Base-by-base conservation (phyloP, 768 basidiomycete species). In the Termitomyces sp. region DNA sequence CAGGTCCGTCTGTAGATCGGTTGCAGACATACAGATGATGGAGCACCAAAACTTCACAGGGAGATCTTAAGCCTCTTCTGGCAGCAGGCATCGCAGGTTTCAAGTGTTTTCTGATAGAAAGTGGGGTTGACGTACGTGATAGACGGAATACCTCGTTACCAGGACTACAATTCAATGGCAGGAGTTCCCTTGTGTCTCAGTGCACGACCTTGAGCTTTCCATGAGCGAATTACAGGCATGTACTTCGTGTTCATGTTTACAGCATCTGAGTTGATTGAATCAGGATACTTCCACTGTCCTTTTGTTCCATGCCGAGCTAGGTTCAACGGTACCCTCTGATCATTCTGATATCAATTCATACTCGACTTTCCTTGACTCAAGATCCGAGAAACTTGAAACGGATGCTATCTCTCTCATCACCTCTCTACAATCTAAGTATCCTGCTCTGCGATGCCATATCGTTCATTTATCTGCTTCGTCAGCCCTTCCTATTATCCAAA, bases 21-120 rank as follows among this genome's bases (percentile, higher is more conserved):
- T 55, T 12, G n/a, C n/a, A 36, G 6, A 16, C n/a, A 12, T n/a
- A 8, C n/a, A 13, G 13, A 55, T 39, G 20, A 39, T 37, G 12
- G 6, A 37, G 18, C 22, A 20, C 18, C 6, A 9, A 41, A 7
- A 12, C 33, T 47, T 28, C 20, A 45, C 34, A 95, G 92, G 68
- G 70, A 44, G 80, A 95, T 64, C 80, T 99, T 45, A 79, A 77
- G 56, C 84, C 87, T n/a, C 77, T 98, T 44, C 75, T 95, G 15
- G 69, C 81, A 31, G 82, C 83, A 33, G 95, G 97, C 6, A 90
- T 97, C 31, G 90, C 88, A 73, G 96, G 96, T 0, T 98, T 98
- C 80, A 98, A 98, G 70, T 97, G 94, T 69, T 98, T 98, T 71
- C 74, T 98, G 63, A 94, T 95, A 60, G 88, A 96, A 62, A 96